Conservation (phyloP, 1,139 yeast species). For the Geotrichum cucujoidarum region DNA sequence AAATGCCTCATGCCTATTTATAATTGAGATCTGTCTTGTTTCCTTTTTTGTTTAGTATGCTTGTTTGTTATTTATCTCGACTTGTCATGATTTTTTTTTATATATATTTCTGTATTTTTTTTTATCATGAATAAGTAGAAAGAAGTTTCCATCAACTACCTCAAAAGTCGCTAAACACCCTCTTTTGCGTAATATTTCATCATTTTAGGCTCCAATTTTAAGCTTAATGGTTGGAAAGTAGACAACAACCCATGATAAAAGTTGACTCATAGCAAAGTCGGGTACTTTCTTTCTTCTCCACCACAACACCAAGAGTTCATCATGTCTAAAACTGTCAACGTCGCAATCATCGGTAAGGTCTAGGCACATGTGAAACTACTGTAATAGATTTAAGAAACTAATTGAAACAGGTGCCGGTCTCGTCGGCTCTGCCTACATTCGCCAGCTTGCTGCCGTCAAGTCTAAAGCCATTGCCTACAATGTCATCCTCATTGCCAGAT, state of each 20-base stretch:
- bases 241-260: background rate
- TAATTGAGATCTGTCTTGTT: constrained; percentile 1
- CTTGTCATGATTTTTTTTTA: constrained; percentile 14
- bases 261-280: background rate
- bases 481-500: constrained; percentile 74
- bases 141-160: background rate
- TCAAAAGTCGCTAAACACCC: too few species aligned
- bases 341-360: constrained; percentile 15
- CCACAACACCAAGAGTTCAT: background rate
- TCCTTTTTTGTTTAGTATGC: constrained; percentile 14
- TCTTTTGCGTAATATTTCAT: too few species aligned
- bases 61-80: constrained; percentile 16
- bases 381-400: background rate
- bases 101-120: constrained; percentile 13
- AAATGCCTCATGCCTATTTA: background rate
- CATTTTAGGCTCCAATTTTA: too few species aligned
- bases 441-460: constrained; percentile 55
- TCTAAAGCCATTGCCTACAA: constrained; percentile 46
- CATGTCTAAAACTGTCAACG: constrained; percentile 14
- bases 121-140: constrained; percentile 4
- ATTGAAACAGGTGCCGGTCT: constrained; percentile 68
- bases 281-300: background rate
- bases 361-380: background rate
- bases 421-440: constrained; percentile 87
- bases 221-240: background rate